Base-by-base conservation (phyloP, 306 rosid species). In the Malus asiatica region DNA sequence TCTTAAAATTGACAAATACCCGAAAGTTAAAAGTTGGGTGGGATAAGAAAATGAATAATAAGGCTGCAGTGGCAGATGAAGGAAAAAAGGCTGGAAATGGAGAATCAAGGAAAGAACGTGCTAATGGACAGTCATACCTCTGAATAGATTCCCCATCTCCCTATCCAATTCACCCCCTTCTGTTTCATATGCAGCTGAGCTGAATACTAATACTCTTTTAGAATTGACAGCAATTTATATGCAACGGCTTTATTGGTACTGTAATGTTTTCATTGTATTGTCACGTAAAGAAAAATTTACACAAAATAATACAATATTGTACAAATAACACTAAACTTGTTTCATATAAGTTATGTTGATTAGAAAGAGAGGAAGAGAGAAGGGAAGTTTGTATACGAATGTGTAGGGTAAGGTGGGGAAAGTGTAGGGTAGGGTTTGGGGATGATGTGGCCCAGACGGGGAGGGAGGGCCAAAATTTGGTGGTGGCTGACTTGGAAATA, bases 101-200 rank as follows among this genome's bases (percentile, higher is more conserved):
- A 80, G 78, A 82, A 76, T 81, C 81, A 79, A 73, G 76, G 77
- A 83, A 72, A 81, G 89, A 90, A 88, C 90, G 93, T 88, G 96
- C 61, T 70, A 11, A 23, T 83, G 84, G 75, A 82, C 85, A 85
- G 89, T 53, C 0, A 23, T 29, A 64, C 74, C 83, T 83, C 93
- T 86, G 86, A 76, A 45, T 44, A 88, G 96, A 90, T 90, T 90
- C 90, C 85, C 63, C 69, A 11, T 77, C 86, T 70, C 84, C 88
- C 89, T 80, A 79, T 83, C 55, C 55, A 51, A 51, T 51, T 5
- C 55, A 2, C 20, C 20, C 84, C 79, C 88, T 74, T 74, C 11
- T 38, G 40, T 27, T 68, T 81, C 90, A 76, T 76, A 76, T 83
- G 84, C 84, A 38, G 52, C 80, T 77, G 55, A 48, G 8, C 55